phyloP scores from a whole-genome alignment of 1,284 basidiomycete species.

The Marasmius tenuissimus region DNA sequence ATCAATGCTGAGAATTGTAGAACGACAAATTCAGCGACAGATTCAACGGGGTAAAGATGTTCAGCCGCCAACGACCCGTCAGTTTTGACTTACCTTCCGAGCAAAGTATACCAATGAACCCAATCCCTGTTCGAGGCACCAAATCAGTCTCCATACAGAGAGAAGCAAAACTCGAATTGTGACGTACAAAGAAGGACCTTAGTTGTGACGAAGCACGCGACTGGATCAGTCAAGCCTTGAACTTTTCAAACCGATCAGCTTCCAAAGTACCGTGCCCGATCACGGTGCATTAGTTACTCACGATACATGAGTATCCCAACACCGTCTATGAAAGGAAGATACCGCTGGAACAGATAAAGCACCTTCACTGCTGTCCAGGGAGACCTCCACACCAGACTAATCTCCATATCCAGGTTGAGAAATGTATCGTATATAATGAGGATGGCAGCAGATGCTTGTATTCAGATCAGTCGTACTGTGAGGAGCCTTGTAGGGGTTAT shows the following conservation, averaged over 20 bases:
- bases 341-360: background rate
- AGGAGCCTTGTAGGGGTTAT: no score
- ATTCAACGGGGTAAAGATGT: background rate
- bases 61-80: background rate
- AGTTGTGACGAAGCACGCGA: background rate
- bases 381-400: slow-evolving; percentile 6
- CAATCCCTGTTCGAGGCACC: no score
- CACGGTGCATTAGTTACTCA: background rate
- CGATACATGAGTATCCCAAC: background rate
- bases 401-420: slow-evolving; percentile 8
- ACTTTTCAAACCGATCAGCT: background rate
- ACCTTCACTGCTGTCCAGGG: background rate
- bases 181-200: no score
- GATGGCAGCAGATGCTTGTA: background rate
- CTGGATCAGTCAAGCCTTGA: background rate
- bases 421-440: background rate
- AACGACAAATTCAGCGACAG: background rate
- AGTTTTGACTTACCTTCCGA: background rate
- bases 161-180: no score
- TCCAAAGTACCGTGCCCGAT: background rate
- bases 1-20: background rate
- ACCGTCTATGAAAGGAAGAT: background rate
- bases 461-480: no score
- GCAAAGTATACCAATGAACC: no score
- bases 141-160: no score